phyloP scores from a whole-genome alignment of 768 basidiomycete genomes.

The Phlegmacium glaucopus region DNA sequence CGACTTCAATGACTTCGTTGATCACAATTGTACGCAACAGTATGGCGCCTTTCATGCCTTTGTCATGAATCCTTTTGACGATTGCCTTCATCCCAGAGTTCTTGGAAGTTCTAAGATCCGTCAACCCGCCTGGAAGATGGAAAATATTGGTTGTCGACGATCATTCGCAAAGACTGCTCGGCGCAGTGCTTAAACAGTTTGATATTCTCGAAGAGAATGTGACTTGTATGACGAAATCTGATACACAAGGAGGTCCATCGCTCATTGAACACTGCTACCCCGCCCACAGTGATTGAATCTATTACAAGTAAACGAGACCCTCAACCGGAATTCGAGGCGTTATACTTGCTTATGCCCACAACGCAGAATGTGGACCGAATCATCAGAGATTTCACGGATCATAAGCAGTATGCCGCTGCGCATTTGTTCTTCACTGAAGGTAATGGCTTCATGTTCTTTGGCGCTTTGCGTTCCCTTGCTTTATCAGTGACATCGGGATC shows the following conservation, averaged over 20 bases:
- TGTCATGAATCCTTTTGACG: neutral
- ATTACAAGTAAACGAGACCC: constrained; percentile 81
- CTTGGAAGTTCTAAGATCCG: constrained; percentile 82
- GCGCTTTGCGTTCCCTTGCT: neutral
- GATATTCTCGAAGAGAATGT: constrained; percentile 97
- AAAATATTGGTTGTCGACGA: constrained; percentile 98
- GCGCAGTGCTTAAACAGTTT: constrained; percentile 85
- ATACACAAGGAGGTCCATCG: neutral
- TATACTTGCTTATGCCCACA: constrained; percentile 95
- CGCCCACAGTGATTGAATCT: constrained; percentile 78
- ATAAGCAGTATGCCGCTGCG: constrained; percentile 74
- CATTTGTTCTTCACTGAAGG: constrained; percentile 96
- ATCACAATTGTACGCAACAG: constrained; percentile 42
- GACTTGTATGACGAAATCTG: constrained; percentile 61
- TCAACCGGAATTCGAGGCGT: constrained; percentile 82
- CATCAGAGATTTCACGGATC: constrained; percentile 73
- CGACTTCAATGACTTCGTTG: constrained; percentile 35
- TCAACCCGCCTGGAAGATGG: constrained; percentile 86
- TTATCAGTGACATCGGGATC: neutral
- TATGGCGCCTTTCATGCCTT: constrained; percentile 18
- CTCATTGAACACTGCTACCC: constrained; percentile 2
- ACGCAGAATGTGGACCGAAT: constrained; percentile 90
- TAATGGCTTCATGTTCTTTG: constrained; percentile 16
- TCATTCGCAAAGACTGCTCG: constrained; percentile 78
- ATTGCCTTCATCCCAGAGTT: constrained; percentile 52